Evolutionary conservation across 495 filamentous ascomycete species (phyloP).

Genomic region (Aspergillus ostianus): DNA sequence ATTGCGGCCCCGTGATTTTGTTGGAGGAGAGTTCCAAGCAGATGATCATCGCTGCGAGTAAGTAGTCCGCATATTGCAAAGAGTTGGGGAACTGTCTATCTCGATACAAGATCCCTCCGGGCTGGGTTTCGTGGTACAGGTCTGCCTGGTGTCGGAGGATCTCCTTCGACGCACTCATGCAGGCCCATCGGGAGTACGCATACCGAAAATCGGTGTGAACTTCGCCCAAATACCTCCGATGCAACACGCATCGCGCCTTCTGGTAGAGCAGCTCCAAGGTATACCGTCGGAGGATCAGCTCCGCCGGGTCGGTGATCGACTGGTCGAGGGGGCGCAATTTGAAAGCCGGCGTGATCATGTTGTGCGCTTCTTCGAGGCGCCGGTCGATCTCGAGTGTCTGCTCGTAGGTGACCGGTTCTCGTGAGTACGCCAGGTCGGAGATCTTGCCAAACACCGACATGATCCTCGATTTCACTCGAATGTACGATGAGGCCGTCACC

Average conservation of each 20-base stretch:
- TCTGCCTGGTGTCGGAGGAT: conserved; percentile 73
- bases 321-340: conserved; percentile 68
- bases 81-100: conserved; percentile 77
- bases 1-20: background rate
- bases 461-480: conserved; percentile 38
- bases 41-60: conserved; percentile 87
- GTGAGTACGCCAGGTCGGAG: conserved; percentile 43
- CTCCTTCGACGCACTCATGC: conserved; percentile 75
- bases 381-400: conserved; percentile 75
- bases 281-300: conserved; percentile 78
- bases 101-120: conserved; percentile 65
- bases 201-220: conserved; percentile 69
- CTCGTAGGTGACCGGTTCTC: conserved; percentile 62
- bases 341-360: conserved; percentile 66
- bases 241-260: conserved; percentile 78
- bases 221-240: conserved; percentile 75
- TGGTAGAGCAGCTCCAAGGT: conserved; percentile 79
- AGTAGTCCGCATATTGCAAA: conserved; percentile 76
- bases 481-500: conserved; percentile 35
- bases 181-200: conserved; percentile 74
- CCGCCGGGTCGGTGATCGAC: conserved; percentile 69
- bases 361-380: conserved; percentile 65
- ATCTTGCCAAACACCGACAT: conserved; percentile 46
- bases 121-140: conserved; percentile 72
- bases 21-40: conserved; percentile 64